A percentile compares a stretch with the other conserved stretches of the same genome.
phyloP scores from a whole-genome alignment of 2,329 filamentous ascomycete genomes.

The Pestalotiopsis sp. region DNA sequence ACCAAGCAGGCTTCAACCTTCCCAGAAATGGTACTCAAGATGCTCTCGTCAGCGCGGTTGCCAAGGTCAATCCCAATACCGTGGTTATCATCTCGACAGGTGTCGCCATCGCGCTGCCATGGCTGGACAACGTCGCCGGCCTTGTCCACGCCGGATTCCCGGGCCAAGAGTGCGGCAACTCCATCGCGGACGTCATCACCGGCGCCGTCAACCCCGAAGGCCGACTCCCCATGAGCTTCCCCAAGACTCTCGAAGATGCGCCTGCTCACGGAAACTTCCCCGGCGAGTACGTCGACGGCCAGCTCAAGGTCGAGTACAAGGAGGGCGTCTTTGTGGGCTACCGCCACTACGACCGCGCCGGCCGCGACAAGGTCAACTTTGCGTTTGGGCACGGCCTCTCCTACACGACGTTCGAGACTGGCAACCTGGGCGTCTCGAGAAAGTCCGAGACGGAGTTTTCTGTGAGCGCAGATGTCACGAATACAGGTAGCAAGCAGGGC shows the following conservation, averaged over 20 bases:
- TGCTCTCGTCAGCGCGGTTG: slow-evolving; percentile 55
- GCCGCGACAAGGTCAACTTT: slow-evolving; percentile 58
- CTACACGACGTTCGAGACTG: slow-evolving; percentile 53
- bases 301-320: slow-evolving; percentile 63
- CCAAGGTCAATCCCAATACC: slow-evolving; percentile 58
- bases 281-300: slow-evolving; percentile 42
- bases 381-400: slow-evolving; percentile 67
- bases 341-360: slow-evolving; percentile 63
- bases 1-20: slow-evolving; percentile 71
- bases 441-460: slow-evolving; percentile 39
- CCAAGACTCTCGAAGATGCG: slow-evolving; percentile 59
- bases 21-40: slow-evolving; percentile 64
- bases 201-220: slow-evolving; percentile 65
- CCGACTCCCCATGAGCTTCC: slow-evolving; percentile 65
- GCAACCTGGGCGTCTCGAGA: slow-evolving; percentile 40
- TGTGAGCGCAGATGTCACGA: slow-evolving; percentile 56
- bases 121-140: slow-evolving; percentile 55
- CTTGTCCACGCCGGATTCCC: slow-evolving; percentile 69
- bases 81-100: slow-evolving; percentile 66
- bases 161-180: slow-evolving; percentile 68
- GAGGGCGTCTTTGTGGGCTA: slow-evolving; percentile 72
- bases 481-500: slow-evolving; percentile 54
- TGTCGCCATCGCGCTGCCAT: slow-evolving; percentile 61
- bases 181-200: slow-evolving; percentile 66
- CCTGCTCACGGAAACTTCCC: slow-evolving; percentile 64